Conservation (phyloP, 2,329 filamentous ascomycete genomes). For the Nigrospora sphaerica region DNA sequence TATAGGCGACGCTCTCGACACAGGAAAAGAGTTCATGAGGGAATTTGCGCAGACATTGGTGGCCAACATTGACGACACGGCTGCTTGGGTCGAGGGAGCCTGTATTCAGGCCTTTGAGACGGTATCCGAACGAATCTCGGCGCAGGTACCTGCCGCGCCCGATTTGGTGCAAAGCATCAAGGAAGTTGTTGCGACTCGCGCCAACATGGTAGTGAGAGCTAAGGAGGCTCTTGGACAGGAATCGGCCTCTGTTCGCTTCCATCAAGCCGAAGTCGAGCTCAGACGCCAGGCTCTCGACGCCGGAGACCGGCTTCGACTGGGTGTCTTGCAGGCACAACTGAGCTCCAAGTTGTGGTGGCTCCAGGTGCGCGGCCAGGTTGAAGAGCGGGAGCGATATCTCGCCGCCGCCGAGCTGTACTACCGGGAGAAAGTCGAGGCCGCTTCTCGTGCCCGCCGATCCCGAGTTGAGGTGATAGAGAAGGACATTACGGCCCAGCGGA, state of each 20-base stretch:
- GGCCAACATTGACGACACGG: constrained; percentile 29
- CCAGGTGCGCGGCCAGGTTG: constrained; percentile 39
- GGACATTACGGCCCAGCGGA: constrained; percentile 18
- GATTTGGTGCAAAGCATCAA: constrained; percentile 19
- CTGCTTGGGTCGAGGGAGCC: constrained; percentile 23
- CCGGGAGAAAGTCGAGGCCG: constrained; percentile 25
- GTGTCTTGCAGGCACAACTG: constrained; percentile 46
- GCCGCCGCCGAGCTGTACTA: constrained; percentile 38
- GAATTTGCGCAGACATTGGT: constrained; percentile 33
- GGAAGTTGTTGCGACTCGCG: constrained; percentile 13
- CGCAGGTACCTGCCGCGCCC: constrained; percentile 19
- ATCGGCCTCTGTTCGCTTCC: constrained; percentile 13
- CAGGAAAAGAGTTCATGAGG: constrained; percentile 30
- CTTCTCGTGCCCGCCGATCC: constrained; percentile 20
- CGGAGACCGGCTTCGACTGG: constrained; percentile 33
- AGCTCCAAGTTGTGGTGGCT: constrained; percentile 51
- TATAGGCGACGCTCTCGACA: constrained; percentile 35
- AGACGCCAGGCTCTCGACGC: constrained; percentile 24
- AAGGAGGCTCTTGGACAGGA: constrained; percentile 15
- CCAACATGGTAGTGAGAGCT: constrained; percentile 14
- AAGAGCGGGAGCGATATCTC: constrained; percentile 38
- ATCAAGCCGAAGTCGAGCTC: constrained; percentile 25
- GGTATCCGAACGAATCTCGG: constrained; percentile 21
- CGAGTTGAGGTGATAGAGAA: constrained; percentile 18
- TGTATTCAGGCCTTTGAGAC: constrained; percentile 21